Percentiles rank a stretch among this genome's conserved stretches.
These are phyloP conservation scores for Cordyceps sp. DNA, from an alignment of 2,329 filamentous ascomycete genomes.

Conservation along the genomic window DNA sequence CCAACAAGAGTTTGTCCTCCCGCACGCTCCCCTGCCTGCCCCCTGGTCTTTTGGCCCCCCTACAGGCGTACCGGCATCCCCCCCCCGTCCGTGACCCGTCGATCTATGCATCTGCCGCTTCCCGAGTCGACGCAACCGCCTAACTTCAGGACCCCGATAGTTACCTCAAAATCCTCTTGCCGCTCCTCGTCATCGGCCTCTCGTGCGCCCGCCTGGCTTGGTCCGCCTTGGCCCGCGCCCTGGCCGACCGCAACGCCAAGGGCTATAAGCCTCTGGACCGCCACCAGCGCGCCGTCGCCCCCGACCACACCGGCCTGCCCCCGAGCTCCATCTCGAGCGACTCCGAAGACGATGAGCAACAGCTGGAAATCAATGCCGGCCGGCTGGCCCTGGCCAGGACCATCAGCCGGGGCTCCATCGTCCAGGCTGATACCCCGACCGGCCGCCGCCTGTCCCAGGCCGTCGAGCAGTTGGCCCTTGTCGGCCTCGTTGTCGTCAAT, in stretches of 20 bases:
- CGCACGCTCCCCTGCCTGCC: background rate
- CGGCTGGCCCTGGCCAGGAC: conserved; percentile 42
- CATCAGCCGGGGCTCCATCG: conserved; percentile 43
- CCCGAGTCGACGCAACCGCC: no score
- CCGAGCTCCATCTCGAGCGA: no score
- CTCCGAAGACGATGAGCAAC: conserved; percentile 38
- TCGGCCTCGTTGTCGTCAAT: conserved; percentile 55
- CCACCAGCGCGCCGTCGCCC: conserved; percentile 17
- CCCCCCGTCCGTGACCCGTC: background rate
- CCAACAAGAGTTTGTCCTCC: conserved; percentile 44
- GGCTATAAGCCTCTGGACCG: conserved; percentile 41
- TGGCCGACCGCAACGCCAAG: conserved; percentile 29
- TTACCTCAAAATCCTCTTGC: conserved; percentile 52
- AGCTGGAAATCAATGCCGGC: conserved; percentile 37
- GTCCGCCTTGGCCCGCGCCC: conserved; percentile 36
- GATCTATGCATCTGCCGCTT: background rate
- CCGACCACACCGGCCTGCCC: conserved; percentile 34
- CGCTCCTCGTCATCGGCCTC: conserved; percentile 50
- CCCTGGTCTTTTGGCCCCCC: no score
- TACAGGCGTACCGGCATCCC: no score
- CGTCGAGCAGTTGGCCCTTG: conserved; percentile 59
- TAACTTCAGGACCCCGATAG: no score
- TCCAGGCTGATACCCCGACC: conserved; percentile 60
- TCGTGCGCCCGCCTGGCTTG: conserved; percentile 52
- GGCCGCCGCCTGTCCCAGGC: conserved; percentile 55